Evolutionary conservation across 2,329 filamentous ascomycete species (phyloP).

Genomic region (Fusarium brevicatenulatum): DNA sequence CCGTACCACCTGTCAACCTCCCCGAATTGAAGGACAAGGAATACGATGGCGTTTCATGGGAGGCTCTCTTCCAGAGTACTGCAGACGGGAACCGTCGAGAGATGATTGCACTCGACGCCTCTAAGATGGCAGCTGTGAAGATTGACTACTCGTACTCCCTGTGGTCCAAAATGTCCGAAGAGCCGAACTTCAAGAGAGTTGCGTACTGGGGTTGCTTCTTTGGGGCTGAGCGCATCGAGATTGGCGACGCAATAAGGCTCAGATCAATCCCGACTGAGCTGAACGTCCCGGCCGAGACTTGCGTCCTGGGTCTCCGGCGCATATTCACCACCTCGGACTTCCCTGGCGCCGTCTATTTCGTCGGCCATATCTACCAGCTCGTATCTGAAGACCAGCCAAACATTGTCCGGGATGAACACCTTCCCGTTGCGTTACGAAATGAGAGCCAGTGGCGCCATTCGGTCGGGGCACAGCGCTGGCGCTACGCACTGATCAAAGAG

Average conservation of each 20-base stretch:
- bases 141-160: slow-evolving; percentile 61
- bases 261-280: slow-evolving; percentile 53
- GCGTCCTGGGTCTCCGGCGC: slow-evolving; percentile 52
- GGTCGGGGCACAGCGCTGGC: slow-evolving; percentile 49
- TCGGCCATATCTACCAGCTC: slow-evolving; percentile 54
- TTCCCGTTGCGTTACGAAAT: slow-evolving; percentile 55
- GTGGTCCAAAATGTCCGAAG: slow-evolving; percentile 53
- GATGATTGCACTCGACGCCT: slow-evolving; percentile 59
- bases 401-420: slow-evolving; percentile 50
- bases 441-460: slow-evolving; percentile 53
- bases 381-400: slow-evolving; percentile 45
- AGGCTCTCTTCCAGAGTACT: slow-evolving; percentile 48
- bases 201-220: slow-evolving; percentile 61
- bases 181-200: slow-evolving; percentile 47
- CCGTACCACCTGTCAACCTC: slow-evolving; percentile 56
- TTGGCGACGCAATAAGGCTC: slow-evolving; percentile 61
- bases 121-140: slow-evolving; percentile 61
- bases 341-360: slow-evolving; percentile 53
- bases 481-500: slow-evolving; percentile 55
- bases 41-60: slow-evolving; percentile 58
- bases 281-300: slow-evolving; percentile 46
- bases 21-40: slow-evolving; percentile 52
- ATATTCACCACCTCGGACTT: slow-evolving; percentile 53
- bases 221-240: slow-evolving; percentile 60
- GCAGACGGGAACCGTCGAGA: slow-evolving; percentile 53